These are phyloP conservation scores for Daldinia grandis DNA, from an alignment of 495 filamentous ascomycete genomes.

Conservation along the genomic window DNA sequence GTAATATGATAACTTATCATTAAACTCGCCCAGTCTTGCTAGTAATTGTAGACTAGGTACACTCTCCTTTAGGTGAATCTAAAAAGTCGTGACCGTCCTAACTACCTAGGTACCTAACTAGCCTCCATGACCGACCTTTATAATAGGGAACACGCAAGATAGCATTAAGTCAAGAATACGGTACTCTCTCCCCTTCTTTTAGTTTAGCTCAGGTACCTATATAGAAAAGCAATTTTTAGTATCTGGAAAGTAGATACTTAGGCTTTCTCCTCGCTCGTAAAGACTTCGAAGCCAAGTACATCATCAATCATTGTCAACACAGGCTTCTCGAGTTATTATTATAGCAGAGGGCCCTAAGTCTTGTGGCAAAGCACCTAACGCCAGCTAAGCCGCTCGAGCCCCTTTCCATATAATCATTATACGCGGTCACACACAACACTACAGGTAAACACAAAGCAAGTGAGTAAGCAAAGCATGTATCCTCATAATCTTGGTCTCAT, in stretches of 20 bases:
- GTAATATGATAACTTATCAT: no score
- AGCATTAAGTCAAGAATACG: no score
- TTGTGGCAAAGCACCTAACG: not conserved
- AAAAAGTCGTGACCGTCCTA: no score
- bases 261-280: not conserved
- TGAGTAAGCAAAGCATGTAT: not conserved
- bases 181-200: no score
- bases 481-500: constrained; percentile 22
- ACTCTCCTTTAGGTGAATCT: no score
- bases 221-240: no score
- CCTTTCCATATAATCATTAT: not conserved
- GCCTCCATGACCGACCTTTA: no score
- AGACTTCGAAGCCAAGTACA: not conserved
- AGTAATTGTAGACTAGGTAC: no score
- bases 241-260: not conserved
- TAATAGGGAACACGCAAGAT: no score
- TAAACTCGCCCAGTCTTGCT: no score
- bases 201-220: no score
- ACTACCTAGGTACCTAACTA: no score
- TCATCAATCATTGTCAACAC: not conserved
- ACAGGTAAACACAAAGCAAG: not conserved
- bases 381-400: not conserved
- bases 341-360: not conserved
- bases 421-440: not conserved
- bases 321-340: not conserved